Base-by-base conservation (phyloP, 805 yeast genomes). In the Monosporozyma solicola region DNA sequence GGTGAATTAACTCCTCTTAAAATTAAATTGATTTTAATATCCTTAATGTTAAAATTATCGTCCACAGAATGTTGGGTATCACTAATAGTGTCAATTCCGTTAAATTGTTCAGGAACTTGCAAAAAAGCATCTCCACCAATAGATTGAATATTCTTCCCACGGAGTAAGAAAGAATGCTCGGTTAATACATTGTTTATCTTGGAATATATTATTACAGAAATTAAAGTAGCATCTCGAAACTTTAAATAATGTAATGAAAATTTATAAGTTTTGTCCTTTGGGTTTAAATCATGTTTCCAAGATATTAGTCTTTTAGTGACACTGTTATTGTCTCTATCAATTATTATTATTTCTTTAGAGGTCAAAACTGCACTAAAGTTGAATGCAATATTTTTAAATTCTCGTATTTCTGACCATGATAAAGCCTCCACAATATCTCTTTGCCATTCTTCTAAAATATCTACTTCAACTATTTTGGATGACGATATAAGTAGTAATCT, bases 241-340 rank as follows among this genome's bases (percentile, higher is more conserved):
- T 58, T 59, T 3, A 64, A 43, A 9, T 60, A 51, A 11, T 68
- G 62, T 1, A 75, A 61, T 2, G 64, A 57, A 51, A 85, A 53
- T 50, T 64, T 69, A 52, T 83, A 58, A 0, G 87, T 74, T 1
- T 77, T 75, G 58, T 87, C 95, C 0, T 64, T 57, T 7, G 77
- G 73, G 45, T 76, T 75, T 24, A 85, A 66, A 55, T 70, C 78
- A 65, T 89, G 96, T 55, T 83, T 84, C 91, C 95, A 86, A 0
- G 91, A 78, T 1, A 88, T 60, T 2, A 79, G 54, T 53, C 85
- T 73, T 32, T 68, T 68, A n/a, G 80, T 61, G 3, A 68, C 65
- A 8, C 57, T 61, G 1, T 69, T 67, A 15, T 57, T 51, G 16
- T 63, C 63, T 35, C 50, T 56, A 11, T 71, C 71, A 20, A 84